A percentile compares a stretch with the other conserved stretches of the same genome.
Conservation (phyloP, 1,284 basidiomycete species). For the Microbotryomycetes sp. region DNA sequence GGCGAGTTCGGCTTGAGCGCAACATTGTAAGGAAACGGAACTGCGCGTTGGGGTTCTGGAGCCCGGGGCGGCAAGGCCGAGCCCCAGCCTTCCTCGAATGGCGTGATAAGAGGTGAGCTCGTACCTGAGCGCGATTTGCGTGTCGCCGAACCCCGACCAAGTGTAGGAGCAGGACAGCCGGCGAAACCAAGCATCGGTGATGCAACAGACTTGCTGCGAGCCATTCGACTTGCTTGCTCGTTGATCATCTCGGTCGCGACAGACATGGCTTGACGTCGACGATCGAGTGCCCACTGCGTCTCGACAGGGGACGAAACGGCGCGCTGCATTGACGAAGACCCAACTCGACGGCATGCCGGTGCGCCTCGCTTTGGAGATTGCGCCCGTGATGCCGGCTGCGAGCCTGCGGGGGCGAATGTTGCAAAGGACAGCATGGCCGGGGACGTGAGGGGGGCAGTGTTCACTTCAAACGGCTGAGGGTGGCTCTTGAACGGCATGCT, state of each 20-base stretch:
- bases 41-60: not conserved
- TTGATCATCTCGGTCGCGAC: constrained; percentile 13
- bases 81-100: constrained; percentile 19
- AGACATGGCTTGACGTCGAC: constrained; percentile 9
- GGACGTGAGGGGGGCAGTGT: not conserved
- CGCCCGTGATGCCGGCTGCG: constrained; percentile 6
- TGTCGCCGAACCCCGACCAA: not conserved
- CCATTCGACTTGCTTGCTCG: constrained; percentile 18
- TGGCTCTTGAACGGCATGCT: not conserved
- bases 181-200: not conserved
- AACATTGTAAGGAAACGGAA: constrained; percentile 20
- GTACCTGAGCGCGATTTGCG: not conserved
- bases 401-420: not conserved
- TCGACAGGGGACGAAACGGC: constrained; percentile 27
- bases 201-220: constrained; percentile 11
- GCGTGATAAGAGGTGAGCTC: constrained; percentile 7
- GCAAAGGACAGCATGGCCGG: not conserved
- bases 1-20: constrained; percentile 9
- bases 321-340: constrained; percentile 7
- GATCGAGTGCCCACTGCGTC: constrained; percentile 17
- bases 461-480: not conserved
- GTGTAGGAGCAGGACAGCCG: not conserved
- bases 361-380: not conserved
- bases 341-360: not conserved
- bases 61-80: constrained; percentile 10